Evolutionary conservation across 306 rosid genomes (phyloP).

Genomic region (Fragaria iinumae): DNA sequence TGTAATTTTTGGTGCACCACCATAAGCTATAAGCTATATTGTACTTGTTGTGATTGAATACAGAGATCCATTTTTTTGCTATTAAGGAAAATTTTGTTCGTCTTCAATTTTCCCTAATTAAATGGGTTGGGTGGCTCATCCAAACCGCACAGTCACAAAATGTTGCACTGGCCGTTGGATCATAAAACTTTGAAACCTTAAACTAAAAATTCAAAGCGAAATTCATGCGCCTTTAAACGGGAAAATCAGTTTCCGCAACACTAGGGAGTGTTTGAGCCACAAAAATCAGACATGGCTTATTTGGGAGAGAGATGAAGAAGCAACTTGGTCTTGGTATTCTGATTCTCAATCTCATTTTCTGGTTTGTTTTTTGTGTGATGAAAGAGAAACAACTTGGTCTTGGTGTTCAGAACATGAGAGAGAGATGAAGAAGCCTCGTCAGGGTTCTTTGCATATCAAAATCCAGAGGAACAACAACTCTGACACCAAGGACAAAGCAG

Average conservation of each 20-base stretch:
- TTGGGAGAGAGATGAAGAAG: too few relatives aligned
- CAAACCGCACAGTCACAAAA: background rate
- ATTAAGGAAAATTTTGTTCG: too few relatives aligned
- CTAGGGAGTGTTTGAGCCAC: constrained; percentile 19
- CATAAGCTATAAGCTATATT: background rate
- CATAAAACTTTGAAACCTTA: background rate
- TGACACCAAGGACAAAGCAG: constrained; percentile 9
- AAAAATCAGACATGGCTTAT: constrained; percentile 1
- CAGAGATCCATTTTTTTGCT: too few relatives aligned
- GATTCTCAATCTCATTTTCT: background rate
- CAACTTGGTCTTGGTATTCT: too few relatives aligned
- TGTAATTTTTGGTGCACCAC: background rate
- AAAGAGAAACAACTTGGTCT: background rate
- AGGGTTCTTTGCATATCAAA: constrained; percentile 34
- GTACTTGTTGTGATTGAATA: background rate
- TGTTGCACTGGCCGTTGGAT: constrained; percentile 1
- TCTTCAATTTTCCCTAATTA: too few relatives aligned
- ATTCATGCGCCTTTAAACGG: constrained; percentile 14
- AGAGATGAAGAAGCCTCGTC: constrained; percentile 51
- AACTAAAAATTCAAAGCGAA: background rate
- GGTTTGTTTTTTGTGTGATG: background rate
- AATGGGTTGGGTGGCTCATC: background rate
- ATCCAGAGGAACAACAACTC: constrained; percentile 20
- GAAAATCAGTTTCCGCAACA: constrained; percentile 22
- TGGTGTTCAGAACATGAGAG: constrained; percentile 23